Conservation (phyloP, 306 rosid genomes). For the Acacia melanoxylon region DNA sequence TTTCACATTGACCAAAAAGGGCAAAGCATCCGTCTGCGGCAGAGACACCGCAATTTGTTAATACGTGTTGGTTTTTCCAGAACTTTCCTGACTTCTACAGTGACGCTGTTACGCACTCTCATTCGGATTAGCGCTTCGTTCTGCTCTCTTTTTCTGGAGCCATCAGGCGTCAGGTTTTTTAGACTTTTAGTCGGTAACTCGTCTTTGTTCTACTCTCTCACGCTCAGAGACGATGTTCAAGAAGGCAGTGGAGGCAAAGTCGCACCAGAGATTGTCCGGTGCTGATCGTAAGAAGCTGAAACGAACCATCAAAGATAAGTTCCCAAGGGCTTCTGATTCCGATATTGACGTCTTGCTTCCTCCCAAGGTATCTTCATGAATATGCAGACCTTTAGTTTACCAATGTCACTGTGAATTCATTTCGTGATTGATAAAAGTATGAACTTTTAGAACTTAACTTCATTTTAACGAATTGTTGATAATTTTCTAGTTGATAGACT, state of each 20-base stretch:
- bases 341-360: slow-evolving; percentile 78
- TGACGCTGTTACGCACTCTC: background rate
- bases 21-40: background rate
- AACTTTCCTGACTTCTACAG: background rate
- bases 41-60: background rate
- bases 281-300: slow-evolving; percentile 83
- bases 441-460: background rate
- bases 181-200: background rate
- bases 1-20: too few relatives aligned
- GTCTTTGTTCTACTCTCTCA: background rate
- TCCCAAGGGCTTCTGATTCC: slow-evolving; percentile 69
- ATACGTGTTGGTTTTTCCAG: background rate
- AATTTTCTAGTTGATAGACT: background rate
- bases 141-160: background rate
- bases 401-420: background rate
- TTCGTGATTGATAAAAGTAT: background rate
- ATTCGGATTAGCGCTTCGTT: background rate
- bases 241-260: slow-evolving; percentile 83
- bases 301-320: slow-evolving; percentile 62
- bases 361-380: slow-evolving; percentile 53
- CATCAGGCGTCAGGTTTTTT: background rate
- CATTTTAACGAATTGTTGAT: background rate
- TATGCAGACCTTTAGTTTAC: background rate
- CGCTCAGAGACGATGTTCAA: slow-evolving; percentile 60
- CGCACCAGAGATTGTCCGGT: slow-evolving; percentile 91